Evolutionary conservation across 495 filamentous ascomycete species (phyloP), one percentile per base, ranked within the genome.

Genomic region (Xanthoparmelia taractica): DNA sequence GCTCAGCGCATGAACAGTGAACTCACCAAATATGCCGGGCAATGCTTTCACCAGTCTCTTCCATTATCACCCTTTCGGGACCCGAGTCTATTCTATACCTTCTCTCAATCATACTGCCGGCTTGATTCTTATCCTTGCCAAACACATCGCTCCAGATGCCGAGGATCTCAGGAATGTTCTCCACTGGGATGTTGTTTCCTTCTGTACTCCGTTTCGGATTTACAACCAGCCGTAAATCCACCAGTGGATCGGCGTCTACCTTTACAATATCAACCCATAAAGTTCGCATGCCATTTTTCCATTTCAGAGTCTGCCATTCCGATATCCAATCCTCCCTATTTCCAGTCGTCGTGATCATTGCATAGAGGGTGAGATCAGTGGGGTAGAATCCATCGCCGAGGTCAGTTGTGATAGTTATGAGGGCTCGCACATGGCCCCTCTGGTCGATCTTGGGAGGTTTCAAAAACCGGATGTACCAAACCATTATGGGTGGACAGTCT

Each of bases 1-100:
- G 8, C 13, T 8, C 0, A 54, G 29, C 5, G 2, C 50, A 20
- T 20, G 27, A 33, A 34, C 6, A 33, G 17, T 17, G 8, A 54
- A 4, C 27, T 73, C 85, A 93, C 94, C 94, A 98, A 55, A 97
- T 84, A 74, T 98, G 94, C 20, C 92, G 82, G 20, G 93, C 92
- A 68, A 98, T 96, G 71, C 90, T 96, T 71, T 97, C 92, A 10
- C 92, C 93, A 3, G 91, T 91, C 64, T 97, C 92, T 69, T 98
- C 94, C 77, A 87, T 88, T 27, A 97, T 82, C 58, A 64, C 68
- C 45, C 84, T 67, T 3, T 23, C 61, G 41, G 66, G 61, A 1
- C 63, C 37, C 10, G 60, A 57, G 17, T 68, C 67, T 25, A 70
- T 65, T 33, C 57, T 66, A 61, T 90, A 77, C 1, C 82, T 75